These are phyloP conservation scores for Fistulifera solaris DNA, from an alignment of 108 stramenopile species.

Conservation along the genomic window DNA sequence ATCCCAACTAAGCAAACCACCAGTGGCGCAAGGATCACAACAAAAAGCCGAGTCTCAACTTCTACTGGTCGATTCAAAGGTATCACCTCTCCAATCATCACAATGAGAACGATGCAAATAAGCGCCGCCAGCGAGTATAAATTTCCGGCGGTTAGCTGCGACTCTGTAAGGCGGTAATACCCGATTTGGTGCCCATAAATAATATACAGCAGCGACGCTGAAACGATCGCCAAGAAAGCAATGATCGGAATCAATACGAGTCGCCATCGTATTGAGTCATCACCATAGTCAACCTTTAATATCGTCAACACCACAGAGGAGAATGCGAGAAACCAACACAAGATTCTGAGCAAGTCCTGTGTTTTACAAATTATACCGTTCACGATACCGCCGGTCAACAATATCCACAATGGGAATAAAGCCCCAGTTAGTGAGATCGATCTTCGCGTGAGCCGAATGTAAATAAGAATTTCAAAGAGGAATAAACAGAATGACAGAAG, in stretches of 20 bases:
- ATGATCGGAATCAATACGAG: conserved; percentile 50
- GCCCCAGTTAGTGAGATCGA: conserved; percentile 33
- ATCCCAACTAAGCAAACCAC: conserved; percentile 65
- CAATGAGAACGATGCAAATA: conserved; percentile 56
- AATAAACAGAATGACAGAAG: conserved; percentile 64
- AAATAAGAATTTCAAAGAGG: conserved; percentile 72
- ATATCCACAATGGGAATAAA: conserved; percentile 65
- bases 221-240: conserved; percentile 45
- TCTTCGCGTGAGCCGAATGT: conserved; percentile 32
- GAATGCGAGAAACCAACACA: conserved; percentile 64
- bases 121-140: conserved; percentile 67
- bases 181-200: conserved; percentile 81
- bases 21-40: conserved; percentile 64
- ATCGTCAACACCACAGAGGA: conserved; percentile 48
- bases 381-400: conserved; percentile 49
- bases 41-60: conserved; percentile 44
- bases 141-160: conserved; percentile 78
- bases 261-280: conserved; percentile 32
- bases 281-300: conserved; percentile 55
- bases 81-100: conserved; percentile 62
- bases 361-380: conserved; percentile 82
- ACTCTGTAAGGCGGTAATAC: conserved; percentile 69
- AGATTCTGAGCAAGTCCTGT: conserved; percentile 50
- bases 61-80: conserved; percentile 33
- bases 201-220: conserved; percentile 63